phyloP scores from a whole-genome alignment of 2,329 filamentous ascomycete genomes.

The Plectosphaerella sp. region DNA sequence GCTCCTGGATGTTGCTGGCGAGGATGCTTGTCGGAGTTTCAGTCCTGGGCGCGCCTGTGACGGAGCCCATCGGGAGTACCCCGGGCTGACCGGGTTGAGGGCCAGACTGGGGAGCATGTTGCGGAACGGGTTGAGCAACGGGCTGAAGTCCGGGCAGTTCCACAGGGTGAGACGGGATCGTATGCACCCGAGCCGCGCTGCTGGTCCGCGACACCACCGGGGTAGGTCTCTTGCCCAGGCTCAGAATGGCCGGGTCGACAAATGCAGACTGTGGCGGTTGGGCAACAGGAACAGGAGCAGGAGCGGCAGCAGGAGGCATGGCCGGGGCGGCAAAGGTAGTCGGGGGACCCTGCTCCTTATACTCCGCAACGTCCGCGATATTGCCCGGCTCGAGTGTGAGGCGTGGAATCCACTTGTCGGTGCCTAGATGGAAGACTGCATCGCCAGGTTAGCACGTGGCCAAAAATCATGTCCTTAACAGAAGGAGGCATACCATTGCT shows the following conservation, averaged over 20 bases:
- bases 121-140: too few species aligned
- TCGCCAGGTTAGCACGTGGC: background rate
- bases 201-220: conserved; percentile 19
- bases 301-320: conserved; percentile 16
- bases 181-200: conserved; percentile 11
- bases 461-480: background rate
- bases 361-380: conserved; percentile 39
- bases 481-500: conserved; percentile 55
- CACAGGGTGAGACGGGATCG: conserved; percentile 9
- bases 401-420: conserved; percentile 30
- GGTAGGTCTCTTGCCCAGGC: conserved; percentile 47
- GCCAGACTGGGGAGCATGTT: conserved; percentile 12
- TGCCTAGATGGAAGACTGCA: conserved; percentile 33
- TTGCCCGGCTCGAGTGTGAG: conserved; percentile 41
- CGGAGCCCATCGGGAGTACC: conserved; percentile 5
- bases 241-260: conserved; percentile 79
- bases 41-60: background rate
- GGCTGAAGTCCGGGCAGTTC: conserved; percentile 18
- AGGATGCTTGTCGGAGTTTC: conserved; percentile 6
- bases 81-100: conserved; percentile 18
- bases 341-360: conserved; percentile 23
- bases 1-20: conserved; percentile 14
- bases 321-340: conserved; percentile 20
- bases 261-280: conserved; percentile 43
- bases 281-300: conserved; percentile 7